phyloP scores from a whole-genome alignment of 2,329 filamentous ascomycete genomes.

The Hypoxylon sp. region DNA sequence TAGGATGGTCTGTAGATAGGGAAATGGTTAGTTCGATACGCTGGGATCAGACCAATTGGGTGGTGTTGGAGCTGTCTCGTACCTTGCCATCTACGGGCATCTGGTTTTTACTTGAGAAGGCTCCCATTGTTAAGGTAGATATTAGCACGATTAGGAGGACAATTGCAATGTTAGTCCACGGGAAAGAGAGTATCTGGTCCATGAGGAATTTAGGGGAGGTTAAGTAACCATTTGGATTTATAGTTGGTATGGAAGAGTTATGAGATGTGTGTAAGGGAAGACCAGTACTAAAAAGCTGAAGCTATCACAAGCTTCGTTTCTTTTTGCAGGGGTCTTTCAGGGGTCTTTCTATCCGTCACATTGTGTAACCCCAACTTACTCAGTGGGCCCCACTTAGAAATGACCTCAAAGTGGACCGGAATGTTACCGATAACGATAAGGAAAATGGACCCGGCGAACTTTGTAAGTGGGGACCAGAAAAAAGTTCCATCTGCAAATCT shows the following conservation, averaged over 20 bases:
- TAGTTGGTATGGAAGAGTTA: not conserved
- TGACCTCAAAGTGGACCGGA: no score
- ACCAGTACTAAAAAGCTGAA: not conserved
- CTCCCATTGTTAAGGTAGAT: constrained; percentile 65
- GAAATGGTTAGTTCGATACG: not conserved
- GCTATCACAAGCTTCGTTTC: constrained; percentile 2
- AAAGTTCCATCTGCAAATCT: constrained; percentile 18
- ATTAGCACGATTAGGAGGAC: constrained; percentile 48
- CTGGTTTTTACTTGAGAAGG: constrained; percentile 74
- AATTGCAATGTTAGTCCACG: constrained; percentile 36
- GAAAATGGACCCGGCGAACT: constrained; percentile 6
- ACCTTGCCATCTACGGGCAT: constrained; percentile 89
- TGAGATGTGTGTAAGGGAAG: not conserved
- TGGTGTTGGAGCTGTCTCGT: constrained; percentile 38
- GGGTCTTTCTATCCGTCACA: no score
- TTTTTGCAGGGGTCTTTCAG: not conserved
- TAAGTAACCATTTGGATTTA: constrained; percentile 2
- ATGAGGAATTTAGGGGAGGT: not conserved
- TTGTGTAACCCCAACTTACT: no score
- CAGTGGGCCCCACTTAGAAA: no score
- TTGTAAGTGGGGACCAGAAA: constrained; percentile 29
- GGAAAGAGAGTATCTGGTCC: constrained; percentile 12
- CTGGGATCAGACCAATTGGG: constrained; percentile 23
- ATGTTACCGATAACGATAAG: constrained; percentile 21
- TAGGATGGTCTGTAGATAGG: constrained; percentile 74